Percentiles rank a stretch among this genome's conserved stretches.
These are phyloP conservation scores for Penicillium coprophilum DNA, from an alignment of 495 filamentous ascomycete genomes.

Conservation along the genomic window DNA sequence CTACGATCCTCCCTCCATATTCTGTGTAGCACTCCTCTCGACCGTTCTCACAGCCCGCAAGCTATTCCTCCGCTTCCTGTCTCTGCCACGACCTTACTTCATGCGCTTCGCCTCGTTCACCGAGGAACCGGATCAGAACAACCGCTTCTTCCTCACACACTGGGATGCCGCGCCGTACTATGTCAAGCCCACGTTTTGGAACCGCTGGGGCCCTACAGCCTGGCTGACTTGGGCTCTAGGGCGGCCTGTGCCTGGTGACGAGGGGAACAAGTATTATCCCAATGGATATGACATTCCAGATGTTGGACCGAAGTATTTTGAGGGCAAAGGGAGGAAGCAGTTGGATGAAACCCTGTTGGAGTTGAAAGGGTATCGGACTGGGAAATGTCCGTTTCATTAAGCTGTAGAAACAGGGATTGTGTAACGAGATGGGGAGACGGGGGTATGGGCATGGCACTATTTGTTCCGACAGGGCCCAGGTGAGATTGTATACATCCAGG, in stretches of 20 bases:
- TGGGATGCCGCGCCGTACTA: slow-evolving; percentile 61
- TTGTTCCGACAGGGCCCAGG: background rate
- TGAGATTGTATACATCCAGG: background rate
- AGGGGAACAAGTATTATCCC: slow-evolving; percentile 56
- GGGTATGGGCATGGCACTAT: background rate
- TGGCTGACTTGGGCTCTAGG: slow-evolving; percentile 55
- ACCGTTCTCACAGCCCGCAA: slow-evolving; percentile 47
- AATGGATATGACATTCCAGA: slow-evolving; percentile 58
- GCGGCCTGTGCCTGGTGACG: slow-evolving; percentile 58
- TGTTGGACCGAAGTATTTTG: slow-evolving; percentile 56
- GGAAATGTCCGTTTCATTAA: slow-evolving; percentile 56
- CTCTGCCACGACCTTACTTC: slow-evolving; percentile 53
- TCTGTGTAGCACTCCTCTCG: slow-evolving; percentile 41
- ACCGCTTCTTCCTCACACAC: slow-evolving; percentile 47
- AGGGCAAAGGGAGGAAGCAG: slow-evolving; percentile 50
- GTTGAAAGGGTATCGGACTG: slow-evolving; percentile 43
- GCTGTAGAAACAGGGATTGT: background rate
- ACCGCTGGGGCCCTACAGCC: slow-evolving; percentile 57
- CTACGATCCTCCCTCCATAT: slow-evolving; percentile 43
- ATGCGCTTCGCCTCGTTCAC: slow-evolving; percentile 40
- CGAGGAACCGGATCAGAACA: slow-evolving; percentile 47
- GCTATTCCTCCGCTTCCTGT: slow-evolving; percentile 54
- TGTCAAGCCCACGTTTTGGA: slow-evolving; percentile 59
- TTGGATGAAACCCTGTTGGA: slow-evolving; percentile 43
- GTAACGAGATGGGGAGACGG: background rate